Conservation (phyloP, 2,329 filamentous ascomycete species). For the Diplodia intermedia region DNA sequence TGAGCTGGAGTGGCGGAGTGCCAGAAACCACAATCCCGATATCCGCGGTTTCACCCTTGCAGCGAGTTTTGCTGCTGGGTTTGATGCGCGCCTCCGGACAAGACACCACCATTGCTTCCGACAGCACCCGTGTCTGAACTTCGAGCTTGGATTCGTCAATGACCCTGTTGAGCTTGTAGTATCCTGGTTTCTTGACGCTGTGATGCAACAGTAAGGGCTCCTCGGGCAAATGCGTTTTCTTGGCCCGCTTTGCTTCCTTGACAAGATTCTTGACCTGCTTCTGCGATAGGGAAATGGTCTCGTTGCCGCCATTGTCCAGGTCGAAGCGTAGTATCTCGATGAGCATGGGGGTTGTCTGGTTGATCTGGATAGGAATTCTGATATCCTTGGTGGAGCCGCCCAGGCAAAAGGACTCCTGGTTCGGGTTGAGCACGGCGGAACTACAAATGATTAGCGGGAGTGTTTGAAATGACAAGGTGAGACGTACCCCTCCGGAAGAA, state of each 20-base stretch:
- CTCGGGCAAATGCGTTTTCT: conserved; percentile 56
- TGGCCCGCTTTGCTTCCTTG: conserved; percentile 69
- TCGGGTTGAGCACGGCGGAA: conserved; percentile 86
- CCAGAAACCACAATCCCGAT: conserved; percentile 83
- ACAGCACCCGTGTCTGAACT: conserved; percentile 74
- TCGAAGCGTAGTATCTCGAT: conserved; percentile 91
- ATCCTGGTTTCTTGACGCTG: conserved; percentile 81
- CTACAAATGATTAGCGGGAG: conserved; percentile 49
- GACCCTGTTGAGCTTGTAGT: conserved; percentile 85
- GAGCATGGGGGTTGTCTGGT: conserved; percentile 85
- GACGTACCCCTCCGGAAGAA: conserved; percentile 84
- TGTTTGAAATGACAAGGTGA: conserved; percentile 13
- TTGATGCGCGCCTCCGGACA: conserved; percentile 83
- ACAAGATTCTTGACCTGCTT: conserved; percentile 78
- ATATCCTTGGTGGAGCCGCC: conserved; percentile 67
- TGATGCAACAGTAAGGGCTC: conserved; percentile 73
- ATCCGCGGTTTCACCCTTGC: conserved; percentile 86
- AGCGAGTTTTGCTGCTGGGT: conserved; percentile 71
- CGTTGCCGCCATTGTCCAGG: conserved; percentile 78
- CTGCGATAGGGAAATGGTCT: conserved; percentile 76
- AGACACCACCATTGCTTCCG: conserved; percentile 81
- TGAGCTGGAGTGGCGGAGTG: conserved; percentile 88
- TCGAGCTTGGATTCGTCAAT: conserved; percentile 94
- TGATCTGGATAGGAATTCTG: conserved; percentile 85
- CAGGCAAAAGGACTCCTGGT: conserved; percentile 81